Evolutionary conservation across 441 rosid species (phyloP).

Genomic region (Euphorbia celastroides): DNA sequence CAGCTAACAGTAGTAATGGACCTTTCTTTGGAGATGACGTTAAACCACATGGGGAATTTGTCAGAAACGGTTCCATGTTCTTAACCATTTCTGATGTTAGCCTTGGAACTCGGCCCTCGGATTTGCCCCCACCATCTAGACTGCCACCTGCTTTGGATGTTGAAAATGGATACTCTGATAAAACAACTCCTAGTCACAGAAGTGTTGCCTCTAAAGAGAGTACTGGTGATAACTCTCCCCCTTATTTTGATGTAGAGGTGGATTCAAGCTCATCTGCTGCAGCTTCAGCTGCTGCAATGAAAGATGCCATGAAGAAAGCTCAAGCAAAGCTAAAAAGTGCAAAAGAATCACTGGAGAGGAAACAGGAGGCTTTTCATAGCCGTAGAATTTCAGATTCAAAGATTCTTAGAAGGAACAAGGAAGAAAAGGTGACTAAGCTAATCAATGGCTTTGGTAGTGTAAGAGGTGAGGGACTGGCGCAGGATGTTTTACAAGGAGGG

Average conservation of each 20-base stretch:
- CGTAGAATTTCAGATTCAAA: slow-evolving; percentile 27
- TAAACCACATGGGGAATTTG: slow-evolving; percentile 26
- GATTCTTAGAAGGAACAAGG: slow-evolving; percentile 31
- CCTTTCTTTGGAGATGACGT: slow-evolving; percentile 27
- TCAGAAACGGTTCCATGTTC: slow-evolving; percentile 42
- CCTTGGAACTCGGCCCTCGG: slow-evolving; percentile 70
- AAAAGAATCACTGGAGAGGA: slow-evolving; percentile 63
- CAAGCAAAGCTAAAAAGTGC: slow-evolving; percentile 62
- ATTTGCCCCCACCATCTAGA: slow-evolving; percentile 80
- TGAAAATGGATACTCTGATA: slow-evolving; percentile 30
- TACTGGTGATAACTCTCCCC: slow-evolving; percentile 47
- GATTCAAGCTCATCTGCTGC: slow-evolving; percentile 70
- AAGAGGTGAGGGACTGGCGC: slow-evolving; percentile 20
- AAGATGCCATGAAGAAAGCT: slow-evolving; percentile 80
- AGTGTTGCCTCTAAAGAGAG: slow-evolving; percentile 38
- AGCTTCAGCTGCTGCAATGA: slow-evolving; percentile 72
- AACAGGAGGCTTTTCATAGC: slow-evolving; percentile 38
- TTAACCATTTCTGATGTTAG: slow-evolving; percentile 74
- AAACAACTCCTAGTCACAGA: slow-evolving; percentile 31
- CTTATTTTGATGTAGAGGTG: slow-evolving; percentile 80
- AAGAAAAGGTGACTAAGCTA: slow-evolving; percentile 27
- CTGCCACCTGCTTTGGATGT: slow-evolving; percentile 53
- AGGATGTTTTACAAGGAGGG: slow-evolving; percentile 19
- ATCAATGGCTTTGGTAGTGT: slow-evolving; percentile 12
- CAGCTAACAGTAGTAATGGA: slow-evolving; percentile 21